These are phyloP conservation scores for Mycena rebaudengoi DNA, from an alignment of 768 basidiomycete species.

Conservation along the genomic window DNA sequence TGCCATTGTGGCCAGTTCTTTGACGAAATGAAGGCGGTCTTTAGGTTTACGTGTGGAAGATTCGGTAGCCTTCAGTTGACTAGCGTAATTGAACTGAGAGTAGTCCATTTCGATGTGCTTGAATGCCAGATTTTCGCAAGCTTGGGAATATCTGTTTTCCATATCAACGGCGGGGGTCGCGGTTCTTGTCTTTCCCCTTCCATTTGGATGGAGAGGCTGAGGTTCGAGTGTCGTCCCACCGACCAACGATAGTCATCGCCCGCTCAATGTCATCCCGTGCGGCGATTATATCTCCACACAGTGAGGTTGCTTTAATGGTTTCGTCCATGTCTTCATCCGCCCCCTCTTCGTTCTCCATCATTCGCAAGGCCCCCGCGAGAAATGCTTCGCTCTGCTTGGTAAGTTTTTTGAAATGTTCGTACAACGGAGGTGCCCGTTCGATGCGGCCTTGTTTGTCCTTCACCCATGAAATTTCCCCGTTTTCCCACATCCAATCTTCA, in stretches of 20 bases:
- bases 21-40: slow-evolving; percentile 59
- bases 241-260: slow-evolving; percentile 51
- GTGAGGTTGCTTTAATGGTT: slow-evolving; percentile 50
- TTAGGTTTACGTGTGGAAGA: slow-evolving; percentile 52
- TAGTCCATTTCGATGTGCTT: slow-evolving; percentile 48
- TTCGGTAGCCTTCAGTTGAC: slow-evolving; percentile 41
- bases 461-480: slow-evolving; percentile 53
- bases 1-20: slow-evolving; percentile 64
- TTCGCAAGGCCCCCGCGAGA: slow-evolving; percentile 50
- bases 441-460: slow-evolving; percentile 35
- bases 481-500: slow-evolving; percentile 57
- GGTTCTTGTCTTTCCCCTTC: slow-evolving; percentile 29
- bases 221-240: slow-evolving; percentile 4
- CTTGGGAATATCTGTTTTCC: slow-evolving; percentile 50
- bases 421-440: slow-evolving; percentile 50
- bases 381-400: slow-evolving; percentile 61
- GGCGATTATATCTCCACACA: slow-evolving; percentile 62
- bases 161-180: slow-evolving; percentile 42
- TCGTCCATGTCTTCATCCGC: slow-evolving; percentile 48
- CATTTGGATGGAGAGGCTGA: slow-evolving; percentile 12
- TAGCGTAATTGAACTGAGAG: slow-evolving; percentile 44
- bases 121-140: slow-evolving; percentile 60
- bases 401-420: slow-evolving; percentile 62
- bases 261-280: slow-evolving; percentile 58
- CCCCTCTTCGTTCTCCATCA: slow-evolving; percentile 43